Evolutionary conservation across 164 flowering plant genomes (phyloP).

Genomic region (Vitis rupestris): DNA sequence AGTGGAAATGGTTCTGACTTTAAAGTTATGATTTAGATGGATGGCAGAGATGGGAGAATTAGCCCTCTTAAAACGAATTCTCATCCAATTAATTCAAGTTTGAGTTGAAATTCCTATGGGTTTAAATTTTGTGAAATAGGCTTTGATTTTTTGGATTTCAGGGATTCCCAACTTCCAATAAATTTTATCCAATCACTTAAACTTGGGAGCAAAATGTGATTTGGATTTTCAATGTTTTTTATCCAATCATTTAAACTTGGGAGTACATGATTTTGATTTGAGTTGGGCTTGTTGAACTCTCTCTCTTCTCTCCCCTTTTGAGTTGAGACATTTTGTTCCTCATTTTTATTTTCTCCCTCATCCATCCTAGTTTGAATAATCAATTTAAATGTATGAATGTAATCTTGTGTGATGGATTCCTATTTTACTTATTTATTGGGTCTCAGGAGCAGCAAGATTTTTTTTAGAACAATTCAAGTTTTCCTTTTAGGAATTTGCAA

Average conservation of each 20-base stretch:
- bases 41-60: too few relatives aligned
- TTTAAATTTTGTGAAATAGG: slow-evolving; percentile 1
- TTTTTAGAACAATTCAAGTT: neutral
- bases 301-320: too few relatives aligned
- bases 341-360: too few relatives aligned
- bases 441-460: neutral
- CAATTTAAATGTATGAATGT: too few relatives aligned
- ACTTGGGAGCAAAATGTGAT: neutral
- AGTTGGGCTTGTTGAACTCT: neutral
- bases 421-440: neutral
- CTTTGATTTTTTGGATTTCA: neutral
- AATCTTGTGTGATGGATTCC: too few relatives aligned
- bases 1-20: neutral
- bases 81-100: too few relatives aligned
- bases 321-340: too few relatives aligned
- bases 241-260: neutral
- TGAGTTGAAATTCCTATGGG: too few relatives aligned
- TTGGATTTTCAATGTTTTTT: neutral
- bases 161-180: neutral
- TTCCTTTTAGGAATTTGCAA: neutral
- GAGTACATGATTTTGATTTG: neutral
- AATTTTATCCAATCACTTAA: neutral
- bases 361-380: too few relatives aligned
- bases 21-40: too few relatives aligned
- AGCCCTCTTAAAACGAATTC: too few relatives aligned